These are phyloP conservation scores for Amaranthus palmeri DNA, from an alignment of 148 eudicot species.

Conservation along the genomic window DNA sequence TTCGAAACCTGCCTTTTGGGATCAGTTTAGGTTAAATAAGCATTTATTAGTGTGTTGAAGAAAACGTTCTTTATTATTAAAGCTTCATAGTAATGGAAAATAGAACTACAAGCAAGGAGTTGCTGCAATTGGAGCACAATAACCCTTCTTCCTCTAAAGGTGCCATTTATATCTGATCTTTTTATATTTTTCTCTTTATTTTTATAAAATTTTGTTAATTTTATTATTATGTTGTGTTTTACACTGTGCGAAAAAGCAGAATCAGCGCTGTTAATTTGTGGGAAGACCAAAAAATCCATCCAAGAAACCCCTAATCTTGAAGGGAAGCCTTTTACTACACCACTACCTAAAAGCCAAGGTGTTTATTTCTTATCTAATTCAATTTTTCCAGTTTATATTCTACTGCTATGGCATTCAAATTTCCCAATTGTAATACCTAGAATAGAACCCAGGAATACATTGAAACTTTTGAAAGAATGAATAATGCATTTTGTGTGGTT, in stretches of 20 bases:
- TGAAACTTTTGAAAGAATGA: too few relatives aligned
- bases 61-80: too few relatives aligned
- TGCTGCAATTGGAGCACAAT: conserved; percentile 43
- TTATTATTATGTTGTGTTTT: neutral
- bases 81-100: conserved; percentile 21
- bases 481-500: too few relatives aligned
- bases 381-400: neutral
- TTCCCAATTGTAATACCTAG: too few relatives aligned
- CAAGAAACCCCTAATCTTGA: conserved; percentile 25
- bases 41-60: too few relatives aligned
- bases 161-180: neutral
- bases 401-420: too few relatives aligned
- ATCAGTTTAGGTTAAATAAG: too few relatives aligned
- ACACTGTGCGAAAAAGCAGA: conserved; percentile 29
- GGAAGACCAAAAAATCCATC: conserved; percentile 21
- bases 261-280: conserved; percentile 47
- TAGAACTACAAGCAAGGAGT: conserved; percentile 37
- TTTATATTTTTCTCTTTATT: neutral
- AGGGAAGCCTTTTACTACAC: conserved; percentile 29
- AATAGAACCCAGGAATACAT: too few relatives aligned
- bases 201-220: neutral
- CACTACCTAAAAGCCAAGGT: conserved; percentile 68
- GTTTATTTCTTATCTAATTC: neutral
- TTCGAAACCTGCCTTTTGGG: too few relatives aligned
- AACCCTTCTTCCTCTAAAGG: conserved; percentile 37